Percentiles rank a stretch among this genome's conserved stretches.
phyloP scores from a whole-genome alignment of 2,329 filamentous ascomycete genomes.

The Periglandula ipomoeae region DNA sequence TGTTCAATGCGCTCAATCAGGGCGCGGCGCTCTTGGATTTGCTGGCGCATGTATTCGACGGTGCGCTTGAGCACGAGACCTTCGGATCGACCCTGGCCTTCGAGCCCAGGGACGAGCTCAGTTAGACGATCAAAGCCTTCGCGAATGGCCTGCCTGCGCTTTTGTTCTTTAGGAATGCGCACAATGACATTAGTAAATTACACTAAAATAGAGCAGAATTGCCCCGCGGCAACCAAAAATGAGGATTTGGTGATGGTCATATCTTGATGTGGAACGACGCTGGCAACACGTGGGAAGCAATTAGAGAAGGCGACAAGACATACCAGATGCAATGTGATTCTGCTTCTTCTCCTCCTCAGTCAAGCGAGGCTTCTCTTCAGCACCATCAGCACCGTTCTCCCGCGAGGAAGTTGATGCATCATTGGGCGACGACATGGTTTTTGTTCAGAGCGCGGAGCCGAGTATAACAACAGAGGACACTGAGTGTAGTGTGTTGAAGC shows the following conservation, averaged over 20 bases:
- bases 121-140: constrained; percentile 77
- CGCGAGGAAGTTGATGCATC: constrained; percentile 11
- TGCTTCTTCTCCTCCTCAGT: constrained; percentile 47
- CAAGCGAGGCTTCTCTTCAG: constrained; percentile 40
- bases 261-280: not conserved
- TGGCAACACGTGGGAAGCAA: not conserved
- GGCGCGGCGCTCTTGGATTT: constrained; percentile 48
- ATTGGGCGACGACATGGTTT: constrained; percentile 12
- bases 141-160: constrained; percentile 56
- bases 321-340: constrained; percentile 46
- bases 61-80: constrained; percentile 70
- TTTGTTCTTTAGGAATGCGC: constrained; percentile 27
- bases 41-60: constrained; percentile 54
- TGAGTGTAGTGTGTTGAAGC: no score
- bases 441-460: not conserved
- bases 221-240: not conserved
- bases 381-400: constrained; percentile 13
- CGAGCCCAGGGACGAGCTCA: constrained; percentile 68
- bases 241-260: not conserved
- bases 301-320: constrained; percentile 5
- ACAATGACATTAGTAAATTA: not conserved
- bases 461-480: no score
- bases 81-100: constrained; percentile 78
- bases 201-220: not conserved
- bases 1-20: constrained; percentile 51